These are phyloP conservation scores for Zelonia costaricensis DNA, from an alignment of 208 protist species.

Conservation along the genomic window DNA sequence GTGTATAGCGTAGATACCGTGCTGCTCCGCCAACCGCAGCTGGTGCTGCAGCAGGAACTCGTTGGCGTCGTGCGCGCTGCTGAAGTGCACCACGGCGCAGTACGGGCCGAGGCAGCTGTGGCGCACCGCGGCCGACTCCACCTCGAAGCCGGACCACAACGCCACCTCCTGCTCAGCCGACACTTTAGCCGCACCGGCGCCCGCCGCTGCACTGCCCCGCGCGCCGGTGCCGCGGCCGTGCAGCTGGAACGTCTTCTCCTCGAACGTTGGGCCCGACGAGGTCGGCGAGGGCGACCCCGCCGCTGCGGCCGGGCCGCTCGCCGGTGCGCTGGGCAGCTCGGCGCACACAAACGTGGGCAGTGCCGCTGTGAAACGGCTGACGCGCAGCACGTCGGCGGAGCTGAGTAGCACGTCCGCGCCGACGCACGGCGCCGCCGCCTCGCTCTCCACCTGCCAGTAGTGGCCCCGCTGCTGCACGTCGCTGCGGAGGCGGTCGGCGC, in stretches of 20 bases:
- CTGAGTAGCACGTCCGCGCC: conserved; percentile 49
- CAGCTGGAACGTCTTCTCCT: conserved; percentile 27
- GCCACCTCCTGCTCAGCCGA: conserved; percentile 33
- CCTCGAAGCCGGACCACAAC: conserved; percentile 26
- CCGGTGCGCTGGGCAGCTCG: not conserved
- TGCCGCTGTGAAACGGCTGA: conserved; percentile 12
- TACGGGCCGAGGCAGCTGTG: conserved; percentile 45
- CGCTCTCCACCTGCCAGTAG: conserved; percentile 47
- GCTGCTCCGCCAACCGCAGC: conserved; percentile 31
- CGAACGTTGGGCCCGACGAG: conserved; percentile 23
- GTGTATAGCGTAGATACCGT: conserved; percentile 45
- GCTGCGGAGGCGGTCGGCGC: conserved; percentile 51
- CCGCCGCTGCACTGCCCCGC: not conserved
- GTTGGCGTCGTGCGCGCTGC: conserved; percentile 44
- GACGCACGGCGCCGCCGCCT: conserved; percentile 42
- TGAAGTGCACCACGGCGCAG: conserved; percentile 48
- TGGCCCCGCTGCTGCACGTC: conserved; percentile 40
- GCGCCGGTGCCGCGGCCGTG: conserved; percentile 22
- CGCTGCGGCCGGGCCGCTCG: not conserved
- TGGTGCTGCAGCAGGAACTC: conserved; percentile 56
- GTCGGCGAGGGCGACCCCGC: not conserved
- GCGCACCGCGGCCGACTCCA: conserved; percentile 26
- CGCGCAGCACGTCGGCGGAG: conserved; percentile 33
- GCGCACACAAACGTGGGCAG: conserved; percentile 11
- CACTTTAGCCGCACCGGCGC: conserved; percentile 9